Evolutionary conservation across 2,329 filamentous ascomycete species (phyloP).

Genomic region (Rhynchosporium graminicola): DNA sequence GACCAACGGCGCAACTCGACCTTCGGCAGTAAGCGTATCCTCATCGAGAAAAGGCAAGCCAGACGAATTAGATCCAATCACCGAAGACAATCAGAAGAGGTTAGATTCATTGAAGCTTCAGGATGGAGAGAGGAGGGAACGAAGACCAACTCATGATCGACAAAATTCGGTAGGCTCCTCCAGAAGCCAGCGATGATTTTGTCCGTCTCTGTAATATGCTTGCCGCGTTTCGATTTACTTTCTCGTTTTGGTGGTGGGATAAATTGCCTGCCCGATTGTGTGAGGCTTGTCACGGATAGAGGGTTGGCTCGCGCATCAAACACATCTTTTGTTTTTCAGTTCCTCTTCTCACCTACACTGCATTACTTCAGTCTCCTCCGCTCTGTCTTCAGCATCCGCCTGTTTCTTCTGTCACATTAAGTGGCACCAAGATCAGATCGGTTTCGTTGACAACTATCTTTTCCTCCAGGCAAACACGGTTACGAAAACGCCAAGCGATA

Average conservation of each 20-base stretch:
- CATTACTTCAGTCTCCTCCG: constrained; percentile 14
- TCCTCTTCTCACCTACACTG: constrained; percentile 23
- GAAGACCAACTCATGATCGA: constrained; percentile 58
- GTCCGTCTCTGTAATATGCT: constrained; percentile 31
- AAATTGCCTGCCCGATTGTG: constrained; percentile 18
- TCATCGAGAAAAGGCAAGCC: constrained; percentile 50
- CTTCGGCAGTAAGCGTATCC: constrained; percentile 41
- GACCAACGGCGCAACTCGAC: constrained; percentile 43
- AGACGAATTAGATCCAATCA: constrained; percentile 77
- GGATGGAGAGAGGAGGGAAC: constrained; percentile 67
- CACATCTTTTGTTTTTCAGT: constrained; percentile 20
- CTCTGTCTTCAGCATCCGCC: constrained; percentile 14
- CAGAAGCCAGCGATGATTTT: constrained; percentile 43
- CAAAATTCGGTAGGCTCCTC: constrained; percentile 56
- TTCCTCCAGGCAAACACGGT: constrained; percentile 26
- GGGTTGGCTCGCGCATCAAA: constrained; percentile 36
- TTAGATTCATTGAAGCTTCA: constrained; percentile 89
- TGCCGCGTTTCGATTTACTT: constrained; percentile 29
- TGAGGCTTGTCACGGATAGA: constrained; percentile 33
- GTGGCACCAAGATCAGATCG: constrained; percentile 11
- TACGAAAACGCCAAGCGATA: constrained; percentile 22
- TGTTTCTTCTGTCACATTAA: constrained; percentile 17
- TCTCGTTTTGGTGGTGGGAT: constrained; percentile 29
- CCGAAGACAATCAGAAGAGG: constrained; percentile 82
- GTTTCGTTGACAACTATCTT: constrained; percentile 28